Evolutionary conservation across 495 filamentous ascomycete genomes (phyloP).

Genomic region (Hyaloscypha bicolor): DNA sequence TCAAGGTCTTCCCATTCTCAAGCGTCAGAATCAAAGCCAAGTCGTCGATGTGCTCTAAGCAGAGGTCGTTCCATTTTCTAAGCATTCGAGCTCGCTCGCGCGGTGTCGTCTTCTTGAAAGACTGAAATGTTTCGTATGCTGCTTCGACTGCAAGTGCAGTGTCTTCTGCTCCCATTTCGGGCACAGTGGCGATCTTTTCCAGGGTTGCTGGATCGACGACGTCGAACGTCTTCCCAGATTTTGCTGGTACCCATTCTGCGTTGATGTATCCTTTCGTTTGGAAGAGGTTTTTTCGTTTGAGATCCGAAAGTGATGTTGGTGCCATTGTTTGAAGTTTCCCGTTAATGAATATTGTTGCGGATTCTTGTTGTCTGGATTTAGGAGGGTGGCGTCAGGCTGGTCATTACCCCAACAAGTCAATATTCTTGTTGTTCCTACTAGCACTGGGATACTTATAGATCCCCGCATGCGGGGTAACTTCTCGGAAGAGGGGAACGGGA

Average conservation of each 20-base stretch:
- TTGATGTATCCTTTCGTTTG: slow-evolving; percentile 30
- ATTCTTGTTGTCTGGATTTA: too few relatives aligned
- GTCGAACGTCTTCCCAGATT: slow-evolving; percentile 30
- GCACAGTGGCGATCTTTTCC: slow-evolving; percentile 68
- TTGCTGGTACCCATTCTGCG: slow-evolving; percentile 25
- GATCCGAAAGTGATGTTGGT: slow-evolving; percentile 4
- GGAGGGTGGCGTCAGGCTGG: background rate
- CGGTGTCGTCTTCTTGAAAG: slow-evolving; percentile 71
- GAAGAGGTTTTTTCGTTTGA: slow-evolving; percentile 18
- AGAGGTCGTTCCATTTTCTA: slow-evolving; percentile 83
- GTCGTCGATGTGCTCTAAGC: slow-evolving; percentile 85
- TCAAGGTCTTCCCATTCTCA: slow-evolving; percentile 76
- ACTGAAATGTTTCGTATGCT: slow-evolving; percentile 69
- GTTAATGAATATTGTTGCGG: too few relatives aligned
- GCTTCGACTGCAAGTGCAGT: slow-evolving; percentile 64
- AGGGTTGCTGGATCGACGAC: slow-evolving; percentile 64
- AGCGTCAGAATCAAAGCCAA: slow-evolving; percentile 83
- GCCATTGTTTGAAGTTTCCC: slow-evolving; percentile 1
- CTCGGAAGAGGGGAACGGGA: background rate
- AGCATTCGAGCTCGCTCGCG: slow-evolving; percentile 80
- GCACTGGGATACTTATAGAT: background rate
- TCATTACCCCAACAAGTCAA: background rate
- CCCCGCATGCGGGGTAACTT: background rate
- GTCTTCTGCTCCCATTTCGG: slow-evolving; percentile 66
- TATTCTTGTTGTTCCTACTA: background rate